Conservation (phyloP, 208 protist species). For the Trypanosoma conorhini region DNA sequence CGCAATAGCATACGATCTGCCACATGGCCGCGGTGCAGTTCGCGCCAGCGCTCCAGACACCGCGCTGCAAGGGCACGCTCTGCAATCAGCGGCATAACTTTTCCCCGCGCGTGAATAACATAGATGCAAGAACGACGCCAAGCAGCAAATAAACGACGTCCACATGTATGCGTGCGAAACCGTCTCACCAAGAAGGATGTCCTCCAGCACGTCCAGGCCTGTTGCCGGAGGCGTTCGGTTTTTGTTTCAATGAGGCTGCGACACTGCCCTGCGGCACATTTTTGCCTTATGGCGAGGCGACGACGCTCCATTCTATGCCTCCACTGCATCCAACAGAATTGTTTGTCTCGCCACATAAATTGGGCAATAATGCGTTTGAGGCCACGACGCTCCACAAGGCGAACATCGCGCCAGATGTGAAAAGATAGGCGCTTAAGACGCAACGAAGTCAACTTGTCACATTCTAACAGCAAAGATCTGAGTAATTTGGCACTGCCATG, state of each 20-base stretch:
- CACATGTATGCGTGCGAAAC: constrained; percentile 16
- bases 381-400: constrained; percentile 36
- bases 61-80: background rate
- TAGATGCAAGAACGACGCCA: constrained; percentile 27
- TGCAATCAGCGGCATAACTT: constrained; percentile 5
- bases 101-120: constrained; percentile 7
- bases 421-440: constrained; percentile 7
- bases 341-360: constrained; percentile 2
- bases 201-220: constrained; percentile 19
- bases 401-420: constrained; percentile 35
- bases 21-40: background rate
- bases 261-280: constrained; percentile 27
- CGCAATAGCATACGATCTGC: constrained; percentile 14
- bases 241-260: constrained; percentile 24
- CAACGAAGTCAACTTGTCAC: constrained; percentile 2
- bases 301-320: background rate
- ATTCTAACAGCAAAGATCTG: constrained; percentile 2
- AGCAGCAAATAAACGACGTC: constrained; percentile 4
- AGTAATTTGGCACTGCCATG: background rate
- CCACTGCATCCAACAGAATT: constrained; percentile 36
- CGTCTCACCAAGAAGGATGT: constrained; percentile 10
- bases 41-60: constrained; percentile 17
- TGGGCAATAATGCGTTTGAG: constrained; percentile 23
- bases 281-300: constrained; percentile 8
- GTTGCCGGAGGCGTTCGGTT: background rate